Conservation (phyloP, 768 basidiomycete species). For the Phlebiopsis flavidoalba region DNA sequence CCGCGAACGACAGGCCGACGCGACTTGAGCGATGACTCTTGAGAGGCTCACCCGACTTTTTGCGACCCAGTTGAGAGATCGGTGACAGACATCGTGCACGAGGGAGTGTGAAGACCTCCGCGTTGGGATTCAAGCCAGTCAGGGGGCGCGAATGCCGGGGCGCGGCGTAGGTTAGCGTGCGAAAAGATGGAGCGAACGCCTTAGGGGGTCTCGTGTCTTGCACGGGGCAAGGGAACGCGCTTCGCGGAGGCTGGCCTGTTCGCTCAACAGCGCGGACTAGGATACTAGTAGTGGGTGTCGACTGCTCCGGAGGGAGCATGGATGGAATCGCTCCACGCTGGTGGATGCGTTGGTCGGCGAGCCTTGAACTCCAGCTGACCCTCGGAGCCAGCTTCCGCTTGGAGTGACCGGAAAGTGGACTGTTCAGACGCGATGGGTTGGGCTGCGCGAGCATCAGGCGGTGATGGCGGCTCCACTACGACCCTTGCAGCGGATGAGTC, state of each 20-base stretch:
- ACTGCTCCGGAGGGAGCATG: slow-evolving; percentile 33
- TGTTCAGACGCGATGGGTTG: slow-evolving; percentile 3
- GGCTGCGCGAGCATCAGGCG: slow-evolving; percentile 8
- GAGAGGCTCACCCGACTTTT: slow-evolving; percentile 92
- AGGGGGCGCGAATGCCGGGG: not conserved
- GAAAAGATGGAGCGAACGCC: not conserved
- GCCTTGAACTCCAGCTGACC: slow-evolving; percentile 18
- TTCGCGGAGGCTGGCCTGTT: slow-evolving; percentile 7
- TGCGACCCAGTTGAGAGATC: slow-evolving; percentile 57
- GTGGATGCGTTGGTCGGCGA: slow-evolving; percentile 21
- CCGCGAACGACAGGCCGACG: slow-evolving; percentile 43
- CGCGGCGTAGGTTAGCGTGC: slow-evolving; percentile 1
- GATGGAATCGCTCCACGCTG: slow-evolving; percentile 20
- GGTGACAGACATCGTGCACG: slow-evolving; percentile 23
- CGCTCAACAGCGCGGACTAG: slow-evolving; percentile 27
- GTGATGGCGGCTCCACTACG: slow-evolving; percentile 24
- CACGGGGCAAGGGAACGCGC: slow-evolving; percentile 6
- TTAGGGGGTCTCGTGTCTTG: slow-evolving; percentile 11
- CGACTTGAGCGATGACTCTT: slow-evolving; percentile 86
- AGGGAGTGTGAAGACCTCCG: slow-evolving; percentile 10
- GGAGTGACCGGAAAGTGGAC: slow-evolving; percentile 3
- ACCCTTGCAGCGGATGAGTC: slow-evolving; percentile 15
- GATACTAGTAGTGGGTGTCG: slow-evolving; percentile 42
- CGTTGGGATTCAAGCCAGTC: not conserved
- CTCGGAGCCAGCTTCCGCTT: slow-evolving; percentile 13